Evolutionary conservation across 768 basidiomycete genomes (phyloP), one percentile per base, ranked within the genome.

Genomic region (Serendipita indica): DNA sequence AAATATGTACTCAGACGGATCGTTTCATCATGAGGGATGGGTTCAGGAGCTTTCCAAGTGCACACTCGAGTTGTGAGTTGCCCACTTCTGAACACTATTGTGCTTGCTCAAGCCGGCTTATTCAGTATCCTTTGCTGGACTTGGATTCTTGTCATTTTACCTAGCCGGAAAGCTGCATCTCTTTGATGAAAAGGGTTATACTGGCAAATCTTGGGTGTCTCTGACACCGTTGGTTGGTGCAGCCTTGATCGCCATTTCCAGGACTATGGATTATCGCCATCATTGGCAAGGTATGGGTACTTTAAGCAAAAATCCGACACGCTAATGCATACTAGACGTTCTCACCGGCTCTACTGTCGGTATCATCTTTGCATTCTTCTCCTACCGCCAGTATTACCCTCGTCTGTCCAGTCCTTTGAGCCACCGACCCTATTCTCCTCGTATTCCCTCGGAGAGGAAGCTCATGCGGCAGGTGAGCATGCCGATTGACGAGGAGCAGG

Each of bases 81-180:
- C 25, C 14, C 12, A 13, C 32, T 41, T 30, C 3, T 20, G 3
- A 28, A 41, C 3, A 16, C 27, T 7, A 25, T 39, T 16, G 27
- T 39, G 2, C 33, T 10, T 34, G 20, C 35, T 49, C 27, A 57
- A 33, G 46, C n/a, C 46, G 58, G 25, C 10, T 52, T 60, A 57
- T 43, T 7, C 64, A 89, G 90, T 94, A 58, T 89, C 93, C 0
- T 97, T 94, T 67, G 89, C 91, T 4, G 94, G 94, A 1, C 75
- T 99, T 5, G 89, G 87, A 1, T 93, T 93, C 71, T 74, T 98
- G 37, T 74, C 85, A 1, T 83, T 88, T 63, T 98, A 96, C 68
- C 71, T 93, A 3, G 86, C 89, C 10, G 96, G 93, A 2, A 97
- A 98, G 69, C 72, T 94, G 64, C 92, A 93, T 65, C 72, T 98